Evolutionary conservation across 1,139 yeast species (phyloP), one percentile per base, ranked within the genome.

Genomic region (Tardiomyces depauwii): DNA sequence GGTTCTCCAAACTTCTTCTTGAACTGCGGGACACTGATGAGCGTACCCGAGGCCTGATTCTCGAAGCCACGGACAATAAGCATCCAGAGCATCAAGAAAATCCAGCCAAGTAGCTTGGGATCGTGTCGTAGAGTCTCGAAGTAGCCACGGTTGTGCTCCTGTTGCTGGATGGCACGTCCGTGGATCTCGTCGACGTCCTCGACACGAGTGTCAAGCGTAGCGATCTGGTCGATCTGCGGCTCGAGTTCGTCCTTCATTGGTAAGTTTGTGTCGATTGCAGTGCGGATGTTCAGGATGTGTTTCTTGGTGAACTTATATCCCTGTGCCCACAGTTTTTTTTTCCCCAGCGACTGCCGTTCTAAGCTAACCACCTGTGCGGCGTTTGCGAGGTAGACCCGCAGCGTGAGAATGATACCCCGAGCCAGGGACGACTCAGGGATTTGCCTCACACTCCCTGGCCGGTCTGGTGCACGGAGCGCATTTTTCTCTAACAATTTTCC

Each of bases 1-100:
- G 41, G 42, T 16, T 48, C 39, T 16, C 67, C 67, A 43, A 62
- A 62, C 45, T 60, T 62, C 49, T 54, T 18, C 50, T 65, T 57
- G 48, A 63, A 63, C 39, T 51, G 53, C 18, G 57, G 54, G 32
- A 60, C 54, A 2, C 61, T 50, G 16, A 58, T 32, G 14, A 60
- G 57, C 16, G 52, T 53, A 39, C 60, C 59, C 36, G 57, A 57
- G 30, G 62, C 60, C 42, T 55, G 58, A 33, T 46, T 48, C 42
- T 60, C 64, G 46, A 53, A 59, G 9, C 51, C 47, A 13, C 44
- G 42, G 18, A 47, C 27, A 40, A 47, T 42, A 12, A 45, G 43
- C 36, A 46, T 41, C 51, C 49, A 47, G 10, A 47, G 44, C 45
- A 45, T 47, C 25, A 44, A 25, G 18, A 32, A 27, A 14, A 47